Evolutionary conservation across 2,329 filamentous ascomycete species (phyloP).

Genomic region (Claviceps cyperi): DNA sequence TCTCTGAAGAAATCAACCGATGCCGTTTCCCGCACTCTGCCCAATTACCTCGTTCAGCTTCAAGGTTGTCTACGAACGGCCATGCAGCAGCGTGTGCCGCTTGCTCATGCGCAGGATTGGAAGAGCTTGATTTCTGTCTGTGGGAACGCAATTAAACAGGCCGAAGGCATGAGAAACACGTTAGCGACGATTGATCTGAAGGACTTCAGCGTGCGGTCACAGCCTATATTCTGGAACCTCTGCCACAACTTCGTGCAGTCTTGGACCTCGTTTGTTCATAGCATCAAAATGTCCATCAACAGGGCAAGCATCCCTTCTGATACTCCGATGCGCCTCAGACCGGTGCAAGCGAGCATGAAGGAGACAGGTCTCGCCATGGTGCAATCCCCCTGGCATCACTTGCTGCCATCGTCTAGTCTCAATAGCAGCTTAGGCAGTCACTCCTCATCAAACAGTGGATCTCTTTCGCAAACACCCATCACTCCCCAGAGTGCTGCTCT

Average conservation of each 20-base stretch:
- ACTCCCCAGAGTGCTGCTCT: constrained; percentile 82
- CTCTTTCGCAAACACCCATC: constrained; percentile 41
- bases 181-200: constrained; percentile 72
- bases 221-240: constrained; percentile 48
- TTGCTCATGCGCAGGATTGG: constrained; percentile 51
- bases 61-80: constrained; percentile 47
- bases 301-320: constrained; percentile 45
- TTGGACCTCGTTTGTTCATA: constrained; percentile 51
- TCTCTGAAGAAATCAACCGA: constrained; percentile 62
- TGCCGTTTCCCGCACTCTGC: constrained; percentile 56
- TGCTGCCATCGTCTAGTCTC: constrained; percentile 14
- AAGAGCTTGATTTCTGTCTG: constrained; percentile 58
- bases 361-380: constrained; percentile 63
- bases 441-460: constrained; percentile 14
- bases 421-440: constrained; percentile 9
- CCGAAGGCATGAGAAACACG: constrained; percentile 56
- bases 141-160: constrained; percentile 54
- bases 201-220: constrained; percentile 59
- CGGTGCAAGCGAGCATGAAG: constrained; percentile 70
- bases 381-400: constrained; percentile 41
- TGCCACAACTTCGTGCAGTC: constrained; percentile 62
- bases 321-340: constrained; percentile 58
- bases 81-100: constrained; percentile 42
- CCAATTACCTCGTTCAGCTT: constrained; percentile 54
- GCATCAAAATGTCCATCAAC: constrained; percentile 41